Base-by-base conservation (phyloP, 2,329 filamentous ascomycete species). In the Arthrobotrys entomopaga region DNA sequence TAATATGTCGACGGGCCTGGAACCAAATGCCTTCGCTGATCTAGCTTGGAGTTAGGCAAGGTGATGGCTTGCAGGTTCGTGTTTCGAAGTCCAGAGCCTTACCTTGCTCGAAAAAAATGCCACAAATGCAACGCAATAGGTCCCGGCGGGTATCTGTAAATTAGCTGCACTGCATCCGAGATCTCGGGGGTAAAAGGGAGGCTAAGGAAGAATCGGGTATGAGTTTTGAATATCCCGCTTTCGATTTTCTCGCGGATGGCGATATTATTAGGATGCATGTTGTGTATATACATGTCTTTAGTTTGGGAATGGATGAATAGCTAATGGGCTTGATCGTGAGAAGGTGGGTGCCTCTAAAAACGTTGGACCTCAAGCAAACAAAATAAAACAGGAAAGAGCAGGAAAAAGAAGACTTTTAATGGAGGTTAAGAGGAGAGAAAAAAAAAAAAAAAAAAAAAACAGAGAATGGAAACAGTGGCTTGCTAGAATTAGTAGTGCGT, bases 231-330 rank as follows among this genome's bases (percentile, higher is more conserved):
- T 6, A 50, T 22, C 22, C 53, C 53, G 34, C 38, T 43, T 43
- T 43, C 38, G 26, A 16, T 57, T 56, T 38, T 26, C 42, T 43
- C 42, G 53, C 53, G 53, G 53, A 22, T 16, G 15, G 11, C 15
- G 11, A 57, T 19, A n/a, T 57, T 22, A 40, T 57, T 53, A 53
- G 19, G 46, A n/a, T 26, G 15, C 64, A 53, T 59, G 19, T 53
- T 59, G 53, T 58, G 54, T 58, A 46, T 59, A 40, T 53, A 60
- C 50, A 67, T 67, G 64, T 40, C 54, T 54, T 46, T 46, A 46
- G 53, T 10, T 22, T 40, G 26, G 34, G 42, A 58, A 19, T 2
- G 19, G 7, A n/a, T 3, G 54, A 8, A 58, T 7, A 26, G 8
- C 24, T n/a, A 20, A 34, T 40, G 40, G 29, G 34, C 19, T 57